Evolutionary conservation across 768 basidiomycete species (phyloP).

Genomic region (Mycena albidolilacea): DNA sequence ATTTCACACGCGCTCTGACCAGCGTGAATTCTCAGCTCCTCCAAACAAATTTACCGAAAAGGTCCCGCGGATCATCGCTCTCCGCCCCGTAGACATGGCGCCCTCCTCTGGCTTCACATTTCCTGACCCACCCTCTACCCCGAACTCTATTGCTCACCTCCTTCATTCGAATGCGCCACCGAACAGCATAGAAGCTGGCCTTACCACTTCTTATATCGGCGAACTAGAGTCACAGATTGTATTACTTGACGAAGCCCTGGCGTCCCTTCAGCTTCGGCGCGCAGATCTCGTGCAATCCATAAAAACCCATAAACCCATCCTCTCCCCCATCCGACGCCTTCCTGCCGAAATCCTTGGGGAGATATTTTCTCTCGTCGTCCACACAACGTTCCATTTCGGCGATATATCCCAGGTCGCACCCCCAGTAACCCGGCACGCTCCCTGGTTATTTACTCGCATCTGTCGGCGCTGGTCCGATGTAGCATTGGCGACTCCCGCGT

Average conservation of each 20-base stretch:
- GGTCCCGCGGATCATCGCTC: no score
- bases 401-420: no score
- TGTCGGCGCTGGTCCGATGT: slow-evolving; percentile 20
- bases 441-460: slow-evolving; percentile 20
- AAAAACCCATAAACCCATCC: neutral
- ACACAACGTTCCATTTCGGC: slow-evolving; percentile 1
- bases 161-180: neutral
- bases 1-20: no score
- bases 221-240: neutral
- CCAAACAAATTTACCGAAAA: no score
- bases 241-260: neutral
- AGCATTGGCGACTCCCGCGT: slow-evolving; percentile 9
- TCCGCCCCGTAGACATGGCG: neutral
- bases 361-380: slow-evolving; percentile 1
- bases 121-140: neutral
- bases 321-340: slow-evolving; percentile 11
- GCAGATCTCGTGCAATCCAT: neutral
- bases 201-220: neutral
- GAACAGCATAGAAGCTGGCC: neutral
- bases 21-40: no score
- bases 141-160: neutral
- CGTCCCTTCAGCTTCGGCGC: neutral
- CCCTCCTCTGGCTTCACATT: neutral
- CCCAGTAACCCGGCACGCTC: slow-evolving; percentile 9
- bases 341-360: neutral